phyloP scores from a whole-genome alignment of 495 filamentous ascomycete species.

The Cercophora scortea region DNA sequence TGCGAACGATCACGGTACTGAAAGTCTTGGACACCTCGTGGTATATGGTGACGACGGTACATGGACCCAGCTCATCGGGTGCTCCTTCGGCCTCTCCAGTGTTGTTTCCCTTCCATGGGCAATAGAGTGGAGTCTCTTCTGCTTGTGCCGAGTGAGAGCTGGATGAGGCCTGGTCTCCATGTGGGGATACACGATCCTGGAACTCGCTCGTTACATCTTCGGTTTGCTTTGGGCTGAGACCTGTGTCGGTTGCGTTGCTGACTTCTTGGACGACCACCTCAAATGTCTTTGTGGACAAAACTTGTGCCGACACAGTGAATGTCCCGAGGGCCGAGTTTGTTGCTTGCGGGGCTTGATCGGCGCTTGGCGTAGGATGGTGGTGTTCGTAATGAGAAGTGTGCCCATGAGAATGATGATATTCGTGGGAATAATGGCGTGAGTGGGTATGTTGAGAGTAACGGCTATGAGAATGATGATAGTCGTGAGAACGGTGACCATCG shows the following conservation, averaged over 20 bases:
- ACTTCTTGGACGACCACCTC: not conserved
- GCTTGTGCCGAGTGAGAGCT: not conserved
- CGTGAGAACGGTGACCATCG: no score
- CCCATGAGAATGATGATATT: not conserved
- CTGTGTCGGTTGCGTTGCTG: not conserved
- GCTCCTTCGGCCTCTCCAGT: not conserved
- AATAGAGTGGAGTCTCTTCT: not conserved
- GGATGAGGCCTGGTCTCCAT: not conserved
- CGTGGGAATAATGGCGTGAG: not conserved
- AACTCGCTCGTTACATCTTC: not conserved
- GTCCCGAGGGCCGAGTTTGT: not conserved
- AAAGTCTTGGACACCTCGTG: not conserved
- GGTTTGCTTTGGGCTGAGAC: not conserved
- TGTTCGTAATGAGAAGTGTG: not conserved
- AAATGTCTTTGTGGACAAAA: not conserved
- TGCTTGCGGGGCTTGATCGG: not conserved
- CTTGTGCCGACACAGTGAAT: not conserved
- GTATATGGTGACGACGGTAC: slow-evolving; percentile 9
- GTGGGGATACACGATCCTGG: no score
- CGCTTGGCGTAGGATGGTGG: not conserved
- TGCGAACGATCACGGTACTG: no score
- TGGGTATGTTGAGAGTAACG: not conserved
- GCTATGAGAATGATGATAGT: not conserved
- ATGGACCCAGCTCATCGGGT: not conserved
- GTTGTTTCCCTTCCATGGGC: not conserved